Percentiles rank a stretch among this genome's conserved stretches.
phyloP scores from a whole-genome alignment of 352 stramenopile genomes.

The Globisporangium cystogenes region DNA sequence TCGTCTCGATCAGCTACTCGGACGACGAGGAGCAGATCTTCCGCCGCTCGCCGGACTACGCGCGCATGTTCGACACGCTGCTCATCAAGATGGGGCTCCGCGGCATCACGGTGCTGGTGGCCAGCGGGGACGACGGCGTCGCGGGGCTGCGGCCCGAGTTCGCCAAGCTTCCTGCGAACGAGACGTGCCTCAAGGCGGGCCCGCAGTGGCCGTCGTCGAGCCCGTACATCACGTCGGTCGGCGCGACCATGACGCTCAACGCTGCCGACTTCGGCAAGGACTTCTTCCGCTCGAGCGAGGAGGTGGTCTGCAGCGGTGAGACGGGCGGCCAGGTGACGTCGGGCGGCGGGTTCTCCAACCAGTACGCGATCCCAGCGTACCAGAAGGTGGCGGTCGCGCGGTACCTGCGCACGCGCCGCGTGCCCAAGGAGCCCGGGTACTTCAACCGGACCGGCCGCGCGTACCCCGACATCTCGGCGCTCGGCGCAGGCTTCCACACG shows the following conservation, averaged over 20 bases:
- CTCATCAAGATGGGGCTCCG: slow-evolving; percentile 87
- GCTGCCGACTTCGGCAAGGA: slow-evolving; percentile 19
- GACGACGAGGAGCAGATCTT: slow-evolving; percentile 90
- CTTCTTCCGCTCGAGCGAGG: slow-evolving; percentile 64
- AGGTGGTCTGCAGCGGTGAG: slow-evolving; percentile 74
- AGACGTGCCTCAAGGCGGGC: slow-evolving; percentile 58
- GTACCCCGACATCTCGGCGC: slow-evolving; percentile 86
- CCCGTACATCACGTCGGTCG: slow-evolving; percentile 89
- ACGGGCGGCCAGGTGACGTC: slow-evolving; percentile 72
- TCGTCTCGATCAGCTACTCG: slow-evolving; percentile 89
- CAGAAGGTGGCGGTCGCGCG: slow-evolving; percentile 51
- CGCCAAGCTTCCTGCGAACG: slow-evolving; percentile 33
- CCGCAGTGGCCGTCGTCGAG: slow-evolving; percentile 77
- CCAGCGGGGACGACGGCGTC: slow-evolving; percentile 86
- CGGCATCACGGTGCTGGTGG: slow-evolving; percentile 84
- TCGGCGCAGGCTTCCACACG: slow-evolving; percentile 68
- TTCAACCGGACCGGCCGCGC: slow-evolving; percentile 84
- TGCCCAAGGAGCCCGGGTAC: slow-evolving; percentile 41
- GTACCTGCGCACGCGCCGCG: slow-evolving; percentile 55
- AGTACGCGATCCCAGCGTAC: slow-evolving; percentile 72
- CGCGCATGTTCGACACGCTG: slow-evolving; percentile 75
- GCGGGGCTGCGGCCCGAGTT: slow-evolving; percentile 68
- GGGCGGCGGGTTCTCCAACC: slow-evolving; percentile 87
- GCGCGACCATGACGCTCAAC: slow-evolving; percentile 74
- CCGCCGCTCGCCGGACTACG: slow-evolving; percentile 61